phyloP scores from a whole-genome alignment of 2,329 filamentous ascomycete species.

The Aspergillus sergii region DNA sequence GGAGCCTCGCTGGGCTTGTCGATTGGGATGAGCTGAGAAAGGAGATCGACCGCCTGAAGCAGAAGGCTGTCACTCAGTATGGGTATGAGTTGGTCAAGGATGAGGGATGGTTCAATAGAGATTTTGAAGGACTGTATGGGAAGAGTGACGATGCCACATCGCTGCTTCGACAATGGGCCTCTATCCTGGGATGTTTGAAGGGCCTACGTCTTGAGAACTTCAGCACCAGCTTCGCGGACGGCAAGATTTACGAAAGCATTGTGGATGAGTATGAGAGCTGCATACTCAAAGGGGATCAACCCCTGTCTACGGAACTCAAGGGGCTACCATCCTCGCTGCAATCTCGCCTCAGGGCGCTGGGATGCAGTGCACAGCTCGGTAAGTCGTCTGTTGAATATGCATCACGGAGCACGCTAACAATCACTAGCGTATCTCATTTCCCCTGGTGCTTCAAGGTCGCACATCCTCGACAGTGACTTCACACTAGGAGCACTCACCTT shows the following conservation, averaged over 20 bases:
- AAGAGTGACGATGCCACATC: constrained; percentile 33
- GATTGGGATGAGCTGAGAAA: constrained; percentile 57
- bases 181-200: constrained; percentile 51
- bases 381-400: constrained; percentile 18
- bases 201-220: constrained; percentile 55
- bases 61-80: constrained; percentile 22
- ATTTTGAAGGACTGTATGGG: constrained; percentile 29
- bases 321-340: constrained; percentile 25
- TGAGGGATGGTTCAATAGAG: constrained; percentile 24
- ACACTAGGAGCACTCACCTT: constrained; percentile 61
- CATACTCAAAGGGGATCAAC: constrained; percentile 25
- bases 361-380: constrained; percentile 49
- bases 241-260: constrained; percentile 57
- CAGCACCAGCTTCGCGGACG: constrained; percentile 61
- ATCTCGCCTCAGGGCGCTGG: constrained; percentile 40
- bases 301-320: neutral
- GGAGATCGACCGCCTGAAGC: constrained; percentile 53
- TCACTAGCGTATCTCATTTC: constrained; percentile 39
- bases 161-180: constrained; percentile 61
- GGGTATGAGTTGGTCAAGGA: constrained; percentile 22
- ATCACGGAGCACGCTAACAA: neutral
- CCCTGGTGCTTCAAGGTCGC: constrained; percentile 28
- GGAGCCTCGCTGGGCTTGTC: constrained; percentile 57
- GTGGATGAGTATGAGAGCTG: constrained; percentile 59
- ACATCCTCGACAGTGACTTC: constrained; percentile 57